phyloP scores from a whole-genome alignment of 2,329 filamentous ascomycete species.

The Fusarium xylarioides region DNA sequence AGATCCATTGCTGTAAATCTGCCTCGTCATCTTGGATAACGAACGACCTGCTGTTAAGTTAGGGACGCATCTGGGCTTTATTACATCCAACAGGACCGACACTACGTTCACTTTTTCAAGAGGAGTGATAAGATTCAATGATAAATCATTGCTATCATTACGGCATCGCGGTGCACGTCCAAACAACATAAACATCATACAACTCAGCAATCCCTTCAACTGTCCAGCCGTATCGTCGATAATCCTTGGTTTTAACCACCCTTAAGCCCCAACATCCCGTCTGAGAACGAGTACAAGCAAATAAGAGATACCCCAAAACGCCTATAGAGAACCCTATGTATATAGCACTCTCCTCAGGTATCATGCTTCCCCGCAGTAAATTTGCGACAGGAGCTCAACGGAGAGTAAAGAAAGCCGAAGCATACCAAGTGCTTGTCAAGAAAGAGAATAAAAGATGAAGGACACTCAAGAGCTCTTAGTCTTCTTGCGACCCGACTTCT shows the following conservation, averaged over 20 bases:
- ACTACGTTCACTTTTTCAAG: background rate
- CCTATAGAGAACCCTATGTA: constrained; percentile 36
- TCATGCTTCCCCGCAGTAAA: constrained; percentile 33
- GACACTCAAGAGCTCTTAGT: constrained; percentile 52
- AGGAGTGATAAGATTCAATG: background rate
- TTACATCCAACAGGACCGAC: background rate
- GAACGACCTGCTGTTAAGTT: background rate
- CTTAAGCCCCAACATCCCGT: constrained; percentile 18
- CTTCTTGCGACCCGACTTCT: constrained; percentile 70
- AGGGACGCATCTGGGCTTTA: background rate
- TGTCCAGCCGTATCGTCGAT: constrained; percentile 17
- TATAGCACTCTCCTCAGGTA: constrained; percentile 37
- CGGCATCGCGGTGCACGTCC: constrained; percentile 38
- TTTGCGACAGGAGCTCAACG: constrained; percentile 27
- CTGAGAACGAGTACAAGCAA: constrained; percentile 26
- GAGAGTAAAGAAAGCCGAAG: constrained; percentile 22
- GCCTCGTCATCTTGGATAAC: background rate
- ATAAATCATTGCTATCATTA: constrained; percentile 46
- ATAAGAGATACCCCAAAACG: constrained; percentile 30
- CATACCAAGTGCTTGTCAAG: constrained; percentile 16
- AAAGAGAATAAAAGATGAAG: constrained; percentile 29
- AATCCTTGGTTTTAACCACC: constrained; percentile 20
- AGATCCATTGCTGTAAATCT: background rate
- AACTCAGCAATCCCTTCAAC: constrained; percentile 12
- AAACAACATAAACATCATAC: constrained; percentile 40